These are phyloP conservation scores for Yarrowia deformans DNA, from an alignment of 805 yeast species.

Conservation along the genomic window DNA sequence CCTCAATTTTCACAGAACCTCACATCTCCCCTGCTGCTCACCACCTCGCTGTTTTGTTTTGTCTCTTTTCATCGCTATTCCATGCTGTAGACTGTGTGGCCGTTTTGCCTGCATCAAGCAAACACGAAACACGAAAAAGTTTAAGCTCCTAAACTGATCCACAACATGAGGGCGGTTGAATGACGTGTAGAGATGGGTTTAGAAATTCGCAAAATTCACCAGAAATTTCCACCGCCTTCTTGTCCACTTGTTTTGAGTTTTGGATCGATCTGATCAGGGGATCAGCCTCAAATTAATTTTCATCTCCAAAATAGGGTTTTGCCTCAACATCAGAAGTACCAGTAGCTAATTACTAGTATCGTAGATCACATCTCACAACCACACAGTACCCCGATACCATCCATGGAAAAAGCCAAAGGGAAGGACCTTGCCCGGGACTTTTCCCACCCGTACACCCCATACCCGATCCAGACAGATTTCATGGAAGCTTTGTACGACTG, in stretches of 20 bases:
- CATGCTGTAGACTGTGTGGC: background rate
- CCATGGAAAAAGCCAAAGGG: background rate
- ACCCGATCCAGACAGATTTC: conserved; percentile 74
- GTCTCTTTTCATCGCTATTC: background rate
- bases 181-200: background rate
- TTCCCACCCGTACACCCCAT: conserved; percentile 81
- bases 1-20: too few species aligned
- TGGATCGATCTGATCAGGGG: background rate
- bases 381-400: background rate
- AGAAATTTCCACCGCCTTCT: background rate
- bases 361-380: background rate
- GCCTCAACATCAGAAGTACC: background rate
- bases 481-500: conserved; percentile 79
- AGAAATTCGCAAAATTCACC: background rate
- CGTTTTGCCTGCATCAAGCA: background rate
- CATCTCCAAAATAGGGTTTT: background rate
- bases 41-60: background rate
- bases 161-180: too few species aligned
- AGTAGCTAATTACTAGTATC: too few species aligned
- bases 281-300: background rate
- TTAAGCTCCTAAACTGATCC: conserved; percentile 3
- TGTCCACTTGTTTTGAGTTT: background rate
- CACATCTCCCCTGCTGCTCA: background rate
- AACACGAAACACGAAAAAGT: conserved; percentile 13
- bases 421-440: conserved; percentile 49